A percentile compares a stretch with the other conserved stretches of the same genome.
phyloP scores from a whole-genome alignment of 768 basidiomycete species.

The Rhodocollybia butyracea region DNA sequence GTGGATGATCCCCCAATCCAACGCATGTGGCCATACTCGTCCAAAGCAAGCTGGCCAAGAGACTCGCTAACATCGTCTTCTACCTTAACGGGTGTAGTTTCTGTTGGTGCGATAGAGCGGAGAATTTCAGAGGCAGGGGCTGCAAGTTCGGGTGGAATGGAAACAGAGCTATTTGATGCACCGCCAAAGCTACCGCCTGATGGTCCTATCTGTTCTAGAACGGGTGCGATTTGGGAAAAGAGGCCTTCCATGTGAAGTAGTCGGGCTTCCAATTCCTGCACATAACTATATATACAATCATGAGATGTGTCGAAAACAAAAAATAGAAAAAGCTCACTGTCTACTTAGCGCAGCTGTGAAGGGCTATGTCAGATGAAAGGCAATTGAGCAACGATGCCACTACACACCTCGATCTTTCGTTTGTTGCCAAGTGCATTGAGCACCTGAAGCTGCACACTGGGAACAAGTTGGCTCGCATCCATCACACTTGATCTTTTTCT shows the following conservation, averaged over 20 bases:
- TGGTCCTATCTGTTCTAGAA: conserved; percentile 69
- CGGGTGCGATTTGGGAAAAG: conserved; percentile 80
- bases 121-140: conserved; percentile 33
- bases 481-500: conserved; percentile 94
- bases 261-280: conserved; percentile 87
- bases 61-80: conserved; percentile 82
- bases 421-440: conserved; percentile 85
- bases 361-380: background rate
- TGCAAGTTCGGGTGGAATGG: conserved; percentile 28
- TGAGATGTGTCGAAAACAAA: conserved; percentile 14
- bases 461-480: conserved; percentile 84
- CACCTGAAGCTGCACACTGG: conserved; percentile 71
- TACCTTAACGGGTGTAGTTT: conserved; percentile 43
- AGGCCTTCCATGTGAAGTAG: conserved; percentile 85
- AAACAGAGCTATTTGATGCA: conserved; percentile 19
- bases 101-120: conserved; percentile 31
- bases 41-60: conserved; percentile 83
- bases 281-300: conserved; percentile 54
- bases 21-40: conserved; percentile 86
- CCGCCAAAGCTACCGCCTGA: conserved; percentile 39
- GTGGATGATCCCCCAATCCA: conserved; percentile 93
- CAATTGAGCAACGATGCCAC: background rate
- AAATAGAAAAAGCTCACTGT: conserved; percentile 57
- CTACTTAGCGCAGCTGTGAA: conserved; percentile 70
- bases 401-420: conserved; percentile 67